These are phyloP conservation scores for Phytophthora pinifolia DNA, from an alignment of 352 stramenopile species.

Conservation along the genomic window DNA sequence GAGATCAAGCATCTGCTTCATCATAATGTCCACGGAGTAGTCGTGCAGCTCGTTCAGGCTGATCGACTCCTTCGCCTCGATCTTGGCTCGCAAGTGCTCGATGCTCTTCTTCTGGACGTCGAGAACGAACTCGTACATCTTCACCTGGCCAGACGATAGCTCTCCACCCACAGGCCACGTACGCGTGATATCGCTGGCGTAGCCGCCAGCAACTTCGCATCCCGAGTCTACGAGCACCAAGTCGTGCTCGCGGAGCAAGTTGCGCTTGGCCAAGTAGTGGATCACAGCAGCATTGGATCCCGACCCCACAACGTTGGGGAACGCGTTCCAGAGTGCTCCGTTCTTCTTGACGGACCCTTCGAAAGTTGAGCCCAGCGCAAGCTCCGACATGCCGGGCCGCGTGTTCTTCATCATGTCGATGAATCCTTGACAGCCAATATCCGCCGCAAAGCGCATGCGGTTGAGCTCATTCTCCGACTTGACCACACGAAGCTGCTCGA, in stretches of 20 bases:
- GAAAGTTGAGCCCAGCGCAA: conserved; percentile 72
- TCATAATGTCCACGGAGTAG: conserved; percentile 75
- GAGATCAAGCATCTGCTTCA: conserved; percentile 59
- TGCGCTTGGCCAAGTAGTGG: conserved; percentile 80
- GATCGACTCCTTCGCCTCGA: conserved; percentile 50
- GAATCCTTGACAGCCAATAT: conserved; percentile 71
- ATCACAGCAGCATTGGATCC: conserved; percentile 82
- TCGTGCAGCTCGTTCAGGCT: conserved; percentile 75
- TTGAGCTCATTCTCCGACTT: conserved; percentile 78
- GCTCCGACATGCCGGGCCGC: conserved; percentile 61
- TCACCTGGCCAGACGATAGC: conserved; percentile 47
- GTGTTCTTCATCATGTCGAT: conserved; percentile 77
- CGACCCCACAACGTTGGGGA: conserved; percentile 80
- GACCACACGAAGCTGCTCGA: conserved; percentile 72
- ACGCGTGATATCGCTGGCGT: conserved; percentile 83
- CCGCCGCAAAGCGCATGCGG: conserved; percentile 70
- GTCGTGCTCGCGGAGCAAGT: conserved; percentile 55
- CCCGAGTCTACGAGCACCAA: conserved; percentile 85
- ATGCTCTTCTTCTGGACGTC: conserved; percentile 79
- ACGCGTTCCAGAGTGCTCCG: conserved; percentile 76
- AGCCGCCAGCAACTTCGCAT: conserved; percentile 77
- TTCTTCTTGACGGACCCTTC: conserved; percentile 74
- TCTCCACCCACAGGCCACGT: conserved; percentile 67
- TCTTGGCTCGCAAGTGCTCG: conserved; percentile 44
- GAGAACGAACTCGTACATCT: conserved; percentile 78